Evolutionary conservation across 2,329 filamentous ascomycete species (phyloP), one percentile per base, ranked within the genome.

Genomic region (Verticillium klebahnii): DNA sequence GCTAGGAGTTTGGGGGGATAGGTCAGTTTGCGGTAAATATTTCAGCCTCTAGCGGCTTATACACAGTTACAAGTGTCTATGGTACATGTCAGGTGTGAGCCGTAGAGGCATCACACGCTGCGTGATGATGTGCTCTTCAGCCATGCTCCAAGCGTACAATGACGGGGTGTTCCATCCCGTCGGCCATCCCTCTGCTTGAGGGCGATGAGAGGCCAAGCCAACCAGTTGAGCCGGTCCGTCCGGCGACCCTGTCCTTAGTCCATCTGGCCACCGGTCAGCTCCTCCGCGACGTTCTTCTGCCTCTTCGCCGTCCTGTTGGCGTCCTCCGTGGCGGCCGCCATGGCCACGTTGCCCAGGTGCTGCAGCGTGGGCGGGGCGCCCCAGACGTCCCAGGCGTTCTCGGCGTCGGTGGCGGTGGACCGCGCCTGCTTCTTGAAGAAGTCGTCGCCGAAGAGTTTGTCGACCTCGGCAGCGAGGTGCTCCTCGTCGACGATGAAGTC

Each of bases 401-500:
- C 72, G 25, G 72, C 63, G 60, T 66, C 64, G 58, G 69, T 71
- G 56, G 60, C 62, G 56, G 64, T 65, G n/a, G 74, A 73, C 52
- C 67, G 69, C 64, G 76, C 77, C 73, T 76, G 69, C 64, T 74
- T 73, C 61, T 70, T 73, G 72, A 83, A 85, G 74, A 79, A 80
- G 65, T 85, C 82, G 31, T 87, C 85, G 17, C 86, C 83, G 77
- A 97, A 99, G n/a, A 89, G 82, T 65, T 82, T 78, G 25, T 96
- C 89, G 61, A 97, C 88, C 66, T 87, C 84, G 17, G 81, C 80
- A 68, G 90, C 84, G 37, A 99, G 84, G 73, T 96, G 89, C 58
- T 83, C 78, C 73, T 96, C 93, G 29, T 84, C 88, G 19, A 92
- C 88, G 72, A 99, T 97, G 77, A 98, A 99, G 45, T 86, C 80